Base-by-base conservation (phyloP, 208 protist species). In the Naegleria fowleri region DNA sequence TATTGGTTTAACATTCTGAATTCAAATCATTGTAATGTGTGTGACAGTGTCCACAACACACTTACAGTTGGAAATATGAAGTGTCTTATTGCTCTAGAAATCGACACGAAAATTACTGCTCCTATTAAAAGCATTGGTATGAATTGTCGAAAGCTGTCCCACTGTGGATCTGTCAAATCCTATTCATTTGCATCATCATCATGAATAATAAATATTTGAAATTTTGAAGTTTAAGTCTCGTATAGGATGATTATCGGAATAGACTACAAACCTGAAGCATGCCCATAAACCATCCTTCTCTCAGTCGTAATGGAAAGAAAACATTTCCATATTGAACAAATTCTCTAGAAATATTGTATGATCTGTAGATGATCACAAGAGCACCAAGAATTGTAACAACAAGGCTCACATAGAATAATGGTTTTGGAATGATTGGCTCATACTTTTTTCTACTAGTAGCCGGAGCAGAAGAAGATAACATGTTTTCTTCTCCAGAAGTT, bases 111-210 rank as follows among this genome's bases (percentile, higher is more conserved):
- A 13, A 86, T n/a, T 9, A 29, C 41, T 15, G n/a, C 39, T 58
- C n/a, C 85, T 11, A 88, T 58, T 33, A 58, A 13, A 11, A 58
- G 41, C 55, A 88, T 39, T 58, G 33, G 33, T 33, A 58, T 29
- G 25, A 48, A 86, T 22, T 22, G 11, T 38, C 85, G 9, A 39
- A 88, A 58, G 33, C 41, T 58, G n/a, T 41, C 58, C 85, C 85
- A 88, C 58, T 88, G 85, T 15, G 43, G 43, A 88, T 88, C 85
- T 15, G 41, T 88, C 33, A 40, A 39, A 88, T 88, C 85, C 39
- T 79, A 36, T 48, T 48, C 43, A 48, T 9, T 48, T 1, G 7
- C 4, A 75, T n/a, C n/a, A n/a, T 48, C 43, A 48, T 9, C 29
- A 79, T 79, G 0, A 25, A 67, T 22, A 29, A 67, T 67, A 22